Conservation (phyloP, 352 stramenopile species). For the Globisporangium paddicum region DNA sequence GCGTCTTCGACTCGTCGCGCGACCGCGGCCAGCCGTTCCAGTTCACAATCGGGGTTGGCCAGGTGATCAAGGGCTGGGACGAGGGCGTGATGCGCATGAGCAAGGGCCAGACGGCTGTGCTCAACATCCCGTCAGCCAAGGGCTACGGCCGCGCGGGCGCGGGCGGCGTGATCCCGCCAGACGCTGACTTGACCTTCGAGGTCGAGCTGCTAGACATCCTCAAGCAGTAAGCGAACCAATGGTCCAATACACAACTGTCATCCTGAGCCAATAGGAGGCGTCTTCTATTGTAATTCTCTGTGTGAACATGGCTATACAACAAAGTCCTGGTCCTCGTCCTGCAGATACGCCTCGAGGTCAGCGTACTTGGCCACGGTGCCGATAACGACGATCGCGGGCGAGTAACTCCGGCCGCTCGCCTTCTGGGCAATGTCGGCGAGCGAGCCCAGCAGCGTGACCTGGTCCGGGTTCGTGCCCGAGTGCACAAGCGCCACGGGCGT, state of each 20-base stretch:
- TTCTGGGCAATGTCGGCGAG: conserved; percentile 44
- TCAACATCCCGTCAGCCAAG: conserved; percentile 91
- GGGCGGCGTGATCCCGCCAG: conserved; percentile 83
- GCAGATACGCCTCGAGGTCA: conserved; percentile 46
- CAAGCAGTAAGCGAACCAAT: not conserved
- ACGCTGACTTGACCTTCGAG: conserved; percentile 93
- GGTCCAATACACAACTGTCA: not conserved
- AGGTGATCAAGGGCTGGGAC: conserved; percentile 96
- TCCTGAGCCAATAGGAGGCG: not conserved
- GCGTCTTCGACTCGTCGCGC: conserved; percentile 74
- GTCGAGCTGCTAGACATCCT: conserved; percentile 90
- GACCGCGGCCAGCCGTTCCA: conserved; percentile 72
- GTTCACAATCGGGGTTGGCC: conserved; percentile 73
- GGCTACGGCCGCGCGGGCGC: conserved; percentile 89
- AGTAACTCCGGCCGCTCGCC: conserved; percentile 51
- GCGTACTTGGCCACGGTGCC: conserved; percentile 55
- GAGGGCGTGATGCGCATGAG: conserved; percentile 94
- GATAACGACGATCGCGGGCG: conserved; percentile 67
- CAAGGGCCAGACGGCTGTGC: conserved; percentile 90
- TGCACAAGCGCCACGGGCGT: conserved; percentile 64
- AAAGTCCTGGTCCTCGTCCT: conserved; percentile 31
- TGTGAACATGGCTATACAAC: conserved; percentile 4
- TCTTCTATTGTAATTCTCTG: not conserved
- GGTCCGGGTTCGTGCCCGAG: conserved; percentile 49
- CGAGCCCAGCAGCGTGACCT: conserved; percentile 45